phyloP scores from a whole-genome alignment of 441 rosid genomes.

The Raphanus hybrid region DNA sequence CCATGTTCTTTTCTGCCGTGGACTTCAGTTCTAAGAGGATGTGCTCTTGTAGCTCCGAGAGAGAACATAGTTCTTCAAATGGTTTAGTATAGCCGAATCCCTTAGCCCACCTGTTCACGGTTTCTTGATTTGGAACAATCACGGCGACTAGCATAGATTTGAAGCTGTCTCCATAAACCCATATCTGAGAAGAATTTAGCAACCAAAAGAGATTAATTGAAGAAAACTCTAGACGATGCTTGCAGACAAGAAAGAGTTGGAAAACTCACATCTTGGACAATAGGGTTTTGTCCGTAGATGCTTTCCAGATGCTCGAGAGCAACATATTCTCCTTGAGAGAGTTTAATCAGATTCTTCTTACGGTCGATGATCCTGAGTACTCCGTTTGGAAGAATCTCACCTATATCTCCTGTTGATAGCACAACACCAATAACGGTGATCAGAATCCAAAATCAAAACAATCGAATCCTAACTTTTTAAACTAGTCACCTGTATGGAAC shows the following conservation, averaged over 20 bases:
- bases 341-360: not conserved
- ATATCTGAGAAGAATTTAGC: conserved; percentile 53
- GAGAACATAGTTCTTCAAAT: conserved; percentile 68
- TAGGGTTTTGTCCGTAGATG: conserved; percentile 43
- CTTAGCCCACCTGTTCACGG: conserved; percentile 68
- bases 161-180: conserved; percentile 90
- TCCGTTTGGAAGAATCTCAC: conserved; percentile 7
- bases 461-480: conserved; percentile 3
- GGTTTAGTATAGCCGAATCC: conserved; percentile 51
- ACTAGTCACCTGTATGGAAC: conserved; percentile 86
- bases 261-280: conserved; percentile 73
- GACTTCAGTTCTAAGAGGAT: conserved; percentile 66
- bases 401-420: not conserved
- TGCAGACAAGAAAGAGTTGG: conserved; percentile 14
- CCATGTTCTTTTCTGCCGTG: conserved; percentile 75
- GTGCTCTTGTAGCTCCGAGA: conserved; percentile 58
- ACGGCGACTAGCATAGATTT: conserved; percentile 88
- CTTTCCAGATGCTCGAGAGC: not conserved
- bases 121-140: conserved; percentile 68
- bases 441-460: conserved; percentile 10
- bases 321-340: not conserved
- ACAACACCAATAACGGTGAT: not conserved
- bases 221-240: conserved; percentile 8
- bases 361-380: conserved; percentile 1
- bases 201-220: not conserved